Conservation (phyloP, 139 green algal species). For the Pleodorina starrii region DNA sequence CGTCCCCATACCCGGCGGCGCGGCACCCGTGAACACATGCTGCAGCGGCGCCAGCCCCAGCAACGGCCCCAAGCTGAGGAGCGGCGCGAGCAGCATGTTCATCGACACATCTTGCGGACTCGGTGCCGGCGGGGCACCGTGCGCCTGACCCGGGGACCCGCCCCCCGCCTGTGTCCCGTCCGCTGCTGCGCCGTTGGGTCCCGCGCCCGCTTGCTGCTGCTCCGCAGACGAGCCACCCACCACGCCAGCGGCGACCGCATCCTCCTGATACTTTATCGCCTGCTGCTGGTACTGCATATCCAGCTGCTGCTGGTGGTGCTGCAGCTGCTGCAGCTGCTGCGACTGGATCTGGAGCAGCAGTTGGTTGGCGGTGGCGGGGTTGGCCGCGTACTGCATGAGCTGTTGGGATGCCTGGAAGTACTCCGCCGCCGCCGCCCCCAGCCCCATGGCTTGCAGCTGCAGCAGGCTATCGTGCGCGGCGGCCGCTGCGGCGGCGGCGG, state of each 20-base stretch:
- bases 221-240: neutral
- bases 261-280: neutral
- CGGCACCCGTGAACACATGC: neutral
- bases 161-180: neutral
- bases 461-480: neutral
- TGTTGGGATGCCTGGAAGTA: constrained; percentile 27
- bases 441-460: constrained; percentile 7
- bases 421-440: constrained; percentile 20
- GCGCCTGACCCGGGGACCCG: neutral
- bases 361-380: neutral
- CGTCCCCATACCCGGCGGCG: neutral
- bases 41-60: neutral
- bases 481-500: neutral
- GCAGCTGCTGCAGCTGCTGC: constrained; percentile 14
- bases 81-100: constrained; percentile 18
- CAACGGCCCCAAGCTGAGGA: neutral
- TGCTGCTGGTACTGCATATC: neutral
- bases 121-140: neutral
- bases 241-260: neutral
- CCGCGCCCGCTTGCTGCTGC: neutral
- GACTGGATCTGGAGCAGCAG: constrained; percentile 20
- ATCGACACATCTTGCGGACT: neutral
- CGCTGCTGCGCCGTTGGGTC: neutral
- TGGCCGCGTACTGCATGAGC: constrained; percentile 15
- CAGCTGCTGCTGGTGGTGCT: neutral